Evolutionary conservation across 2,329 filamentous ascomycete genomes (phyloP).

Genomic region (Aspergillus carbonarius): DNA sequence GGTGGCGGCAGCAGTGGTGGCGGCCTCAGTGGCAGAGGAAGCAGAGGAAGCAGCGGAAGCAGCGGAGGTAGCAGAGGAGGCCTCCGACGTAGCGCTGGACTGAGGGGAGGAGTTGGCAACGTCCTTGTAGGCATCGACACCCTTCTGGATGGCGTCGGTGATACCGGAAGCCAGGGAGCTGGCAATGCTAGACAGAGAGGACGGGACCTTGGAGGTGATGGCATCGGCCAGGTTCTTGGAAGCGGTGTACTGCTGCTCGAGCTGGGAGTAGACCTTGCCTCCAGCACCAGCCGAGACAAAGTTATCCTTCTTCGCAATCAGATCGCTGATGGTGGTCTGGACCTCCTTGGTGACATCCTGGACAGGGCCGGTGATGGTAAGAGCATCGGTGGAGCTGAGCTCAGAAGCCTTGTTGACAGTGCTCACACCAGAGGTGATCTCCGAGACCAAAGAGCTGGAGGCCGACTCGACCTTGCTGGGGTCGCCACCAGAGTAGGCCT

Average conservation of each 20-base stretch:
- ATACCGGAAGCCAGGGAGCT: slow-evolving; percentile 29
- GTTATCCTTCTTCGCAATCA: slow-evolving; percentile 28
- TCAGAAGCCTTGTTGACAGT: slow-evolving; percentile 21
- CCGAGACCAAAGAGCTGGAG: slow-evolving; percentile 22
- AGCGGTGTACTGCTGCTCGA: slow-evolving; percentile 28
- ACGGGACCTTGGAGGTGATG: slow-evolving; percentile 33
- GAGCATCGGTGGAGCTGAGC: slow-evolving; percentile 28
- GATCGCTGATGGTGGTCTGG: slow-evolving; percentile 21
- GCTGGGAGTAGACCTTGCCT: slow-evolving; percentile 19
- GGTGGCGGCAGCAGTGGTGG: background rate
- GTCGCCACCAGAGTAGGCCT: slow-evolving; percentile 26
- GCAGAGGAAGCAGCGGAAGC: slow-evolving; percentile 4
- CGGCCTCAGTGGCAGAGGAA: background rate
- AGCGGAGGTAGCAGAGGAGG: slow-evolving; percentile 4
- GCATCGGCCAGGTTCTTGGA: slow-evolving; percentile 26
- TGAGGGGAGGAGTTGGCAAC: slow-evolving; percentile 4
- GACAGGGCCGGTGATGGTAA: slow-evolving; percentile 27
- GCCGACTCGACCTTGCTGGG: slow-evolving; percentile 21
- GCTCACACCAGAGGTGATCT: slow-evolving; percentile 28
- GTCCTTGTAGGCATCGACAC: slow-evolving; percentile 28
- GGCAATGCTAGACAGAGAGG: slow-evolving; percentile 24
- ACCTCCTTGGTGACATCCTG: slow-evolving; percentile 28
- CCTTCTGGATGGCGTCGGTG: slow-evolving; percentile 32
- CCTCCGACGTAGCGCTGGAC: slow-evolving; percentile 3
- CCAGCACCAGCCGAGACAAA: slow-evolving; percentile 27